A percentile compares a stretch with the other conserved stretches of the same genome.
Evolutionary conservation across 306 rosid genomes (phyloP).

Genomic region (Sesbania bispinosa): DNA sequence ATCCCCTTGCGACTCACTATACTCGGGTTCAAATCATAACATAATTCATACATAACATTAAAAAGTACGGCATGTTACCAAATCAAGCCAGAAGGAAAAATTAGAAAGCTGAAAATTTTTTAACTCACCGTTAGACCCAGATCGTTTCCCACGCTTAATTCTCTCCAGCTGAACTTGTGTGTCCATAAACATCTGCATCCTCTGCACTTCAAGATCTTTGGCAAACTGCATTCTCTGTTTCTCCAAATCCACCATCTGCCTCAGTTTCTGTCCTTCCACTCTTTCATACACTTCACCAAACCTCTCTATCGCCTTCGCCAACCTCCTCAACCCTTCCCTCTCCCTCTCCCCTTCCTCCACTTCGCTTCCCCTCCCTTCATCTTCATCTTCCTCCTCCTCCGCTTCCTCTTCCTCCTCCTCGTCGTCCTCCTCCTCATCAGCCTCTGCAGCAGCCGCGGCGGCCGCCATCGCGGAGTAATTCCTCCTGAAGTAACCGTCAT

Average conservation of each 20-base stretch:
- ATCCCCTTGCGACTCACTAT: slow-evolving; percentile 21
- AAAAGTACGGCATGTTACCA: slow-evolving; percentile 3
- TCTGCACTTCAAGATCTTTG: slow-evolving; percentile 81
- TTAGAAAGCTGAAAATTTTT: neutral
- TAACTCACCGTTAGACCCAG: slow-evolving; percentile 68
- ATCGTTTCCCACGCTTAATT: slow-evolving; percentile 83
- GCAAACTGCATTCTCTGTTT: slow-evolving; percentile 90
- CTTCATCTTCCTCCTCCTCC: slow-evolving; percentile 43
- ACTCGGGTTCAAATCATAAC: slow-evolving; percentile 17
- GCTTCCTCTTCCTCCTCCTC: slow-evolving; percentile 57
- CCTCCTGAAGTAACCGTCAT: slow-evolving; percentile 63
- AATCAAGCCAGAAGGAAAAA: slow-evolving; percentile 14
- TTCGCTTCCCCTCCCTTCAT: slow-evolving; percentile 52
- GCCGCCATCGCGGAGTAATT: slow-evolving; percentile 91
- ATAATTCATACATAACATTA: slow-evolving; percentile 8
- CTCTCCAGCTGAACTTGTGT: slow-evolving; percentile 91
- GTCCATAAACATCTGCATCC: slow-evolving; percentile 89
- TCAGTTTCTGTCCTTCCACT: slow-evolving; percentile 80
- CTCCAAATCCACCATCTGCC: slow-evolving; percentile 95
- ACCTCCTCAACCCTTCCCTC: slow-evolving; percentile 66
- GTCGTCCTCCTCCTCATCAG: slow-evolving; percentile 58
- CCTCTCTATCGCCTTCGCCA: slow-evolving; percentile 84
- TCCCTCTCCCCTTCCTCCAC: slow-evolving; percentile 51
- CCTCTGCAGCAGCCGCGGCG: slow-evolving; percentile 80
- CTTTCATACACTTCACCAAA: slow-evolving; percentile 81